Evolutionary conservation across 139 green algal genomes (phyloP).

Genomic region (Coelastrella sp.): DNA sequence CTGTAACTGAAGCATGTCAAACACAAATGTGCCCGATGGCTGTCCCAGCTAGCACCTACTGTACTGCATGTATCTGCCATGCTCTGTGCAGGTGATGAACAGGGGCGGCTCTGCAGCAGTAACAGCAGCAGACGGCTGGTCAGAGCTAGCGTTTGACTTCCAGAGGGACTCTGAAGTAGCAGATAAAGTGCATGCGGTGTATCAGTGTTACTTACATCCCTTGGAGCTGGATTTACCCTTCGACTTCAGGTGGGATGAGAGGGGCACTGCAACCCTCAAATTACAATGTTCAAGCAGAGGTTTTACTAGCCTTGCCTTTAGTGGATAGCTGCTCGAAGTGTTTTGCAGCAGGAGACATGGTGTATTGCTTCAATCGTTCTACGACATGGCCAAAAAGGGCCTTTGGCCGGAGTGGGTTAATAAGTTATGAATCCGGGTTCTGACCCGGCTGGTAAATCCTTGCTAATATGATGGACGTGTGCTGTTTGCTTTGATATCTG

Average conservation of each 20-base stretch:
- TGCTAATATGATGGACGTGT: not conserved
- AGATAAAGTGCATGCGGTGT: slow-evolving; percentile 2
- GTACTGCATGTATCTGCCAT: not conserved
- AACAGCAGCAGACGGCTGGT: slow-evolving; percentile 7
- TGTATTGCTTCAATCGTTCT: too few species aligned
- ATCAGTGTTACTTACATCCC: slow-evolving; percentile 43
- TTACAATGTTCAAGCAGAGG: too few species aligned
- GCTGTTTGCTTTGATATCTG: not conserved
- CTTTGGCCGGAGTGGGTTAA: not conserved
- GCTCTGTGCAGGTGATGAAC: slow-evolving; percentile 30
- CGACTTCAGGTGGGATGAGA: not conserved
- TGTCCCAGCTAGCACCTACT: not conserved
- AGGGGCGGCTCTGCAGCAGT: slow-evolving; percentile 4
- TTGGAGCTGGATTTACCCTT: slow-evolving; percentile 34
- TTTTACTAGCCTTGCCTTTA: too few species aligned
- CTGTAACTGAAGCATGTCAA: not conserved
- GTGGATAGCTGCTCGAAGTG: too few species aligned
- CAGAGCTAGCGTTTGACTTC: not conserved
- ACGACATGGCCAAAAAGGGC: too few species aligned
- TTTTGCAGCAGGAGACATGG: too few species aligned
- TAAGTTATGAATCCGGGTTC: not conserved
- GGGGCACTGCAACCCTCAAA: not conserved
- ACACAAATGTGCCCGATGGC: not conserved
- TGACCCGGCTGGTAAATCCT: not conserved
- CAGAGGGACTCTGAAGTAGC: slow-evolving; percentile 31